Conservation (phyloP, 2,329 filamentous ascomycete species). For the Beauveria brongniartii region DNA sequence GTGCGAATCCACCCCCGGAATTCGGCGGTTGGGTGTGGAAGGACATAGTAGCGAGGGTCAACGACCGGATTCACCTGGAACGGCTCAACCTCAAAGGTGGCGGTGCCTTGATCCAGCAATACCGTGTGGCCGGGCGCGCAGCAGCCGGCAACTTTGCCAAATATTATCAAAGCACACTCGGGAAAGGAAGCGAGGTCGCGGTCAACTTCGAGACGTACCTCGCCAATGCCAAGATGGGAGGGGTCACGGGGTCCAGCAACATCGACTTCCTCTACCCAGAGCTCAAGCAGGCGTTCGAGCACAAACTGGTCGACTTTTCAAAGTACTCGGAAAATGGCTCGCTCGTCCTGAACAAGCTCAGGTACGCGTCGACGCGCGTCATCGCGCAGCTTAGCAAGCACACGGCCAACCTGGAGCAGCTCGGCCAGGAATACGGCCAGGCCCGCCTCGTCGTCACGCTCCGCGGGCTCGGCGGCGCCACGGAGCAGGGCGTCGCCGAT, state of each 20-base stretch:
- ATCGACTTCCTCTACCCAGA: background rate
- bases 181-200: background rate
- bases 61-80: background rate
- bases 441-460: background rate
- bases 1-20: background rate
- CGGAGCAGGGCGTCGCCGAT: background rate
- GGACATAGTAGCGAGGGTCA: background rate
- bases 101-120: background rate
- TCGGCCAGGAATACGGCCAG: background rate
- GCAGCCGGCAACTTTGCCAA: constrained; percentile 3
- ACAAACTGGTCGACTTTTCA: constrained; percentile 1
- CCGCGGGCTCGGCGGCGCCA: background rate
- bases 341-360: background rate
- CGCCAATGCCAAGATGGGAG: background rate
- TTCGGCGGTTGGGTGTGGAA: background rate
- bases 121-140: background rate
- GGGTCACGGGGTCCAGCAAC: background rate
- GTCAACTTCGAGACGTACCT: constrained; percentile 5
- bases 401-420: constrained; percentile 2
- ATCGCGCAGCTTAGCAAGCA: constrained; percentile 9
- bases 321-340: constrained; percentile 5
- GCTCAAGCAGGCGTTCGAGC: background rate
- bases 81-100: background rate
- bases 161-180: background rate
- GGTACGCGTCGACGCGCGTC: background rate